Base-by-base conservation (phyloP, 176 grass and related monocot genomes). In the Elaeis guineensis region DNA sequence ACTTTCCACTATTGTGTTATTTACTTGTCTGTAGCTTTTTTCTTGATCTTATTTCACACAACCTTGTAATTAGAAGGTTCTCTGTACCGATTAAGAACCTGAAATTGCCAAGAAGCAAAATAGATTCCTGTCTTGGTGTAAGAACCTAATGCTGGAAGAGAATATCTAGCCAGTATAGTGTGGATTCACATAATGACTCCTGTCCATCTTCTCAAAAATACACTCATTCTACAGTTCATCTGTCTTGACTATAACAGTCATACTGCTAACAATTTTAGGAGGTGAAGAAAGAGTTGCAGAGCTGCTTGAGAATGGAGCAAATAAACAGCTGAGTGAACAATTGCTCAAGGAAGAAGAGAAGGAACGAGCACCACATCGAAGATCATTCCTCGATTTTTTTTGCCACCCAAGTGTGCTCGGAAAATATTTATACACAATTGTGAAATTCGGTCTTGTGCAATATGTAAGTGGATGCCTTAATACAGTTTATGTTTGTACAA, bases 371-470 rank as follows among this genome's bases (percentile, higher is more conserved):
- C 70, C 25, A 25, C 52, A 69, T 6, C 68, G 0, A 61, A 69
- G 54, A 28, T 53, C 21, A 60, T 35, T 63, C 17, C 9, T 5
- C 4, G 62, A 50, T 57, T 96, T 96, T 69, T 79, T 90, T 65
- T 80, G 55, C 20, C 72, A 84, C 55, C 83, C 92, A 18, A 63
- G 64, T 72, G 19, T 78, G 54, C 61, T 88, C 0, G 92, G 92
- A 61, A 67, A 85, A 63, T 74, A 71, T 35, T 61, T 96, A 55
- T 90, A 88, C 54, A 88, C 68, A 35, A 88, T 79, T 55, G 76
- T 90, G 74, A 96, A 96, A 72, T 91, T 96, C 32, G 78, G 92
- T 5, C 65, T 96, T 24, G 92, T 96, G 58, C 92, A 96, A 77
- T 96, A 96, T 79, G 87, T 96, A 73, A 60, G 83, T 65, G 48